Conservation (phyloP, 2,329 filamentous ascomycete genomes). For the Falciphora oryzae region DNA sequence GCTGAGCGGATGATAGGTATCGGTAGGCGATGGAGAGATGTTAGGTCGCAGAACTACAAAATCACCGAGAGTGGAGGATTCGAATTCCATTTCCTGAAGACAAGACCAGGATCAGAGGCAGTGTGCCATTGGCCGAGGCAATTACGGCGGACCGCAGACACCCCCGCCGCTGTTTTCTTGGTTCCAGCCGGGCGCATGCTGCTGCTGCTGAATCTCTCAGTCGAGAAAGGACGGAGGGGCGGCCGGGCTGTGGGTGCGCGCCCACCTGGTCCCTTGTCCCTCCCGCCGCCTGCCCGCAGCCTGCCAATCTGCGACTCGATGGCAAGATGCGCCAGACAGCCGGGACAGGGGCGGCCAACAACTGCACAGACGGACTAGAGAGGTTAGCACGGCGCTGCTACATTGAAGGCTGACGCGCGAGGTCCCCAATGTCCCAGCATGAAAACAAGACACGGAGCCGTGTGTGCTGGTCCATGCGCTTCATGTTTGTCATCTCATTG, state of each 20-base stretch:
- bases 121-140: constrained; percentile 6
- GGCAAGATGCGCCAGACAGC: background rate
- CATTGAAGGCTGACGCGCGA: background rate
- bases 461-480: background rate
- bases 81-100: constrained; percentile 5
- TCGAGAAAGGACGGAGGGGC: background rate
- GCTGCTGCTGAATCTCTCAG: background rate
- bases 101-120: constrained; percentile 3
- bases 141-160: constrained; percentile 6
- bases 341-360: background rate
- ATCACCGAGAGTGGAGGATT: constrained; percentile 5
- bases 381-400: background rate
- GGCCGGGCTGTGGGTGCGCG: background rate
- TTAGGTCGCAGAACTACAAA: background rate
- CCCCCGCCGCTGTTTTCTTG: constrained; percentile 9
- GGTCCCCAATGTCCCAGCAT: background rate
- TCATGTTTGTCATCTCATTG: background rate
- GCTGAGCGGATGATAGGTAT: background rate
- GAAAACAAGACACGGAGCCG: background rate
- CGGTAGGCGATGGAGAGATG: background rate
- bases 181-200: background rate
- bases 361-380: background rate
- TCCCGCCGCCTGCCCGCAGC: background rate
- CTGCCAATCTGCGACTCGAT: background rate
- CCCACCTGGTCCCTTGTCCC: background rate